These are phyloP conservation scores for Trichophaea hybrida DNA, from an alignment of 2,329 filamentous ascomycete species.

Conservation along the genomic window DNA sequence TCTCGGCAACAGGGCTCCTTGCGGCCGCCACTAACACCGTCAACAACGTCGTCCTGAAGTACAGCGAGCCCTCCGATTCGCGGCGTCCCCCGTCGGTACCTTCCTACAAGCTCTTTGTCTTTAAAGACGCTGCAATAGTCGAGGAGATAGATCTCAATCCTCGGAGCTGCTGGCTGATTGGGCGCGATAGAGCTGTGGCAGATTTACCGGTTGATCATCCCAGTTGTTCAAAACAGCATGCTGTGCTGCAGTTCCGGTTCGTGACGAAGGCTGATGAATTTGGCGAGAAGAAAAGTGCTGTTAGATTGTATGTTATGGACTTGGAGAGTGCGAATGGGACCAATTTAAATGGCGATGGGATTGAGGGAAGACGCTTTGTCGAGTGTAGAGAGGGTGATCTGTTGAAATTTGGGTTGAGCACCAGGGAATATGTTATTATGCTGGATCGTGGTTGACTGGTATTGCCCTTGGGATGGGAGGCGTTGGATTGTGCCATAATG, in stretches of 20 bases:
- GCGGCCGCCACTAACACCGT: constrained; percentile 81
- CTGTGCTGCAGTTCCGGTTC: constrained; percentile 83
- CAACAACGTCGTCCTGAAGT: constrained; percentile 75
- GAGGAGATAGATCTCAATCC: constrained; percentile 64
- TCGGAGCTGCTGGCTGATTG: constrained; percentile 82
- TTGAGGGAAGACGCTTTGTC: constrained; percentile 65
- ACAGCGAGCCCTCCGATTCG: constrained; percentile 86
- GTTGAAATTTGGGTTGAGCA: constrained; percentile 72
- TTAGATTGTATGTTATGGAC: constrained; percentile 75
- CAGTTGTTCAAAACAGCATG: constrained; percentile 89
- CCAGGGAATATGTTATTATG: constrained; percentile 88
- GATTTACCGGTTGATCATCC: constrained; percentile 79
- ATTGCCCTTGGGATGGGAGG: no score
- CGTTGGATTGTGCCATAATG: neutral
- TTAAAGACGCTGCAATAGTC: constrained; percentile 67
- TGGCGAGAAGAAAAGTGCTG: constrained; percentile 58
- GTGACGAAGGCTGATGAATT: constrained; percentile 72
- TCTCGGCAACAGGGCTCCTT: constrained; percentile 60
- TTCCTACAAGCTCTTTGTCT: constrained; percentile 80
- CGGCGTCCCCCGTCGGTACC: constrained; percentile 69
- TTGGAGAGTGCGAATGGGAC: constrained; percentile 90
- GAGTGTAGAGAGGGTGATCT: constrained; percentile 84
- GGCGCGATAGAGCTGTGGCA: constrained; percentile 63
- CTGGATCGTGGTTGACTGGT: constrained; percentile 36
- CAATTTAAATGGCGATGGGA: constrained; percentile 56